Evolutionary conservation across 306 rosid genomes (phyloP).

Genomic region (Fagus crenata): DNA sequence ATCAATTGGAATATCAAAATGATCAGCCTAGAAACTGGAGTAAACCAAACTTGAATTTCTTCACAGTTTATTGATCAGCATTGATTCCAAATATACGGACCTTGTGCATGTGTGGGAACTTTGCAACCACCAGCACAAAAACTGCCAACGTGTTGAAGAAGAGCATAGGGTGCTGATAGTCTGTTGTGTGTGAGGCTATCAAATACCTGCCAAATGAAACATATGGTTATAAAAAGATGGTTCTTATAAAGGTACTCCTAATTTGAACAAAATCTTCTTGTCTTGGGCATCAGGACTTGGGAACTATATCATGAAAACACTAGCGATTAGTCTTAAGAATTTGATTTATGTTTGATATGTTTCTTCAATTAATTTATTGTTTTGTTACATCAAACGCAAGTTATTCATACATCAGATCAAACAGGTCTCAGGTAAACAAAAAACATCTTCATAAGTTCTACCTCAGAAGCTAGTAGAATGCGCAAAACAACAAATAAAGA

Average conservation of each 20-base stretch:
- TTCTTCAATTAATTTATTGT: too few relatives aligned
- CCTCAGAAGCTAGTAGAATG: not conserved
- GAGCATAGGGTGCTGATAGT: constrained; percentile 44
- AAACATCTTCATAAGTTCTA: not conserved
- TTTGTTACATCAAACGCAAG: not conserved
- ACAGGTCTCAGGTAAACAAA: not conserved
- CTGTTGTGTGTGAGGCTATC: constrained; percentile 50
- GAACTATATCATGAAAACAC: not conserved
- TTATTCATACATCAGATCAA: not conserved
- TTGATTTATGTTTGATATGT: not conserved
- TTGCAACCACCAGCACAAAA: constrained; percentile 46
- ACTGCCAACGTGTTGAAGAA: constrained; percentile 44
- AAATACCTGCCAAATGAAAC: constrained; percentile 34
- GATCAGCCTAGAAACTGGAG: constrained; percentile 16
- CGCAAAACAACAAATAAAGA: not conserved
- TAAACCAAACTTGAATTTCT: constrained; percentile 14
- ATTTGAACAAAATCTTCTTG: not conserved
- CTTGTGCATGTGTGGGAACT: constrained; percentile 53
- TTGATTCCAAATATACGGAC: constrained; percentile 51
- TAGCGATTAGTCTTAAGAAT: not conserved
- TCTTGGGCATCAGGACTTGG: not conserved
- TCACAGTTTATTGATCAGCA: constrained; percentile 32
- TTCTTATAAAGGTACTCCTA: not conserved
- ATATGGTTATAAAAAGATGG: not conserved
- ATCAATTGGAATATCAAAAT: constrained; percentile 16